Percentiles rank a stretch among this genome's conserved stretches.
These are phyloP conservation scores for Tagetes patula DNA, from an alignment of 129 eudicot species.

Conservation along the genomic window DNA sequence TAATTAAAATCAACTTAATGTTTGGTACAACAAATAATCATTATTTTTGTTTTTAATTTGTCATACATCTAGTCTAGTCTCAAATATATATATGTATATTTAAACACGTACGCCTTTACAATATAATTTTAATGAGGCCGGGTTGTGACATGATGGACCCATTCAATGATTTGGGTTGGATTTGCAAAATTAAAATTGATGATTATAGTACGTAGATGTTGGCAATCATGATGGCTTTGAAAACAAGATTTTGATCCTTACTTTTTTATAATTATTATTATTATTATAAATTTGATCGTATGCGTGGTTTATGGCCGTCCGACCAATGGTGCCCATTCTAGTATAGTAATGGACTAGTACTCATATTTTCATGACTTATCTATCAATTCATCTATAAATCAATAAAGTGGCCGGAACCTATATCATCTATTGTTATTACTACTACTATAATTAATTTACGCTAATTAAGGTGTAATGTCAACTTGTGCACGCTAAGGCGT, in stretches of 20 bases:
- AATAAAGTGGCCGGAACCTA: background rate
- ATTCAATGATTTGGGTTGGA: slow-evolving; percentile 32
- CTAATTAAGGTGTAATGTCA: no score
- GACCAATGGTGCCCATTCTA: slow-evolving; percentile 40
- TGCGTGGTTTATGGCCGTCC: slow-evolving; percentile 44
- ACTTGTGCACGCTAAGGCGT: no score
- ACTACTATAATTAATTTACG: no score
- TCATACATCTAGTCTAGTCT: no score
- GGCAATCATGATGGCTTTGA: slow-evolving; percentile 39
- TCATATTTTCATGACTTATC: slow-evolving; percentile 16
- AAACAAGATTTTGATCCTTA: slow-evolving; percentile 13
- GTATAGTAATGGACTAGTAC: slow-evolving; percentile 31
- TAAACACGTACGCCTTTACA: no score
- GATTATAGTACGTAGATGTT: slow-evolving; percentile 42
- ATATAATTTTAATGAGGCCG: no score
- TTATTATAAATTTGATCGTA: background rate
- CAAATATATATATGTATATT: no score
- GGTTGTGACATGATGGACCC: slow-evolving; percentile 19
- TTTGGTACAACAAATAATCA: no score
- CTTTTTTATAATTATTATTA: background rate
- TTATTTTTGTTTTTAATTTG: no score
- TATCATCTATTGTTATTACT: no score
- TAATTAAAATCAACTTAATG: no score
- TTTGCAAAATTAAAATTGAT: slow-evolving; percentile 27
- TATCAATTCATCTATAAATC: slow-evolving; percentile 5